phyloP scores from a whole-genome alignment of 1,284 basidiomycete species.

The Peniophora sp. region DNA sequence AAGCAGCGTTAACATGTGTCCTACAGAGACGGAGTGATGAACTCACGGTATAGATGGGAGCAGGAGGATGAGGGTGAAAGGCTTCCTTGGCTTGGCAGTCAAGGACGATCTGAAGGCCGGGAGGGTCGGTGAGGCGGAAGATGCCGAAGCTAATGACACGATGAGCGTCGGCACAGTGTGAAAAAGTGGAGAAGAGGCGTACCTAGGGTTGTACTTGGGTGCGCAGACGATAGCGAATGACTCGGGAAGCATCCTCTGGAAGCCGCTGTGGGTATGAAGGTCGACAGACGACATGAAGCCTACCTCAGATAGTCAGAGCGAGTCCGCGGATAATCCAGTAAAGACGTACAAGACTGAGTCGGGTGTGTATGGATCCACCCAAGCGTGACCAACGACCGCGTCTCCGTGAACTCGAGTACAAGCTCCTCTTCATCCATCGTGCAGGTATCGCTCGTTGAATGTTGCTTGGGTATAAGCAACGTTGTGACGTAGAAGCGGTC shows the following conservation, averaged over 20 bases:
- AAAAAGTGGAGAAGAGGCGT: conserved; percentile 15
- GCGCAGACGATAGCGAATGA: conserved; percentile 90
- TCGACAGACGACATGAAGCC: conserved; percentile 87
- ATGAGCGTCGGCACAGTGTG: conserved; percentile 3
- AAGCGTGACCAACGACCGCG: conserved; percentile 70
- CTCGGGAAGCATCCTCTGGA: conserved; percentile 83
- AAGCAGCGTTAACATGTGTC: not conserved
- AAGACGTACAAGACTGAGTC: conserved; percentile 64
- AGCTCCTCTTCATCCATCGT: conserved; percentile 84
- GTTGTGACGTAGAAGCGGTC: conserved; percentile 64
- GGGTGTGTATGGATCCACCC: conserved; percentile 96
- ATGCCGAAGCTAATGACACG: conserved; percentile 62
- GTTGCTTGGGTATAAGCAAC: conserved; percentile 76
- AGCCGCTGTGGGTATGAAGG: conserved; percentile 81
- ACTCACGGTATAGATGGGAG: conserved; percentile 75
- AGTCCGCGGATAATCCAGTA: not conserved
- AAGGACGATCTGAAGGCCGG: conserved; percentile 65
- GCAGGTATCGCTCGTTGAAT: conserved; percentile 81
- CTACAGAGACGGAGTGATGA: conserved; percentile 3
- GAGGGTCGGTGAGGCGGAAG: conserved; percentile 81
- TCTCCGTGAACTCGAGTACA: conserved; percentile 77
- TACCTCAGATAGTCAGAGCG: conserved; percentile 16
- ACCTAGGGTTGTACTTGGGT: conserved; percentile 72
- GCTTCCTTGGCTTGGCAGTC: conserved; percentile 61
- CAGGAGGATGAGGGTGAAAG: conserved; percentile 78